Evolutionary conservation across 106 monocot species (phyloP).

Genomic region (Alisma plantagoaquatica): DNA sequence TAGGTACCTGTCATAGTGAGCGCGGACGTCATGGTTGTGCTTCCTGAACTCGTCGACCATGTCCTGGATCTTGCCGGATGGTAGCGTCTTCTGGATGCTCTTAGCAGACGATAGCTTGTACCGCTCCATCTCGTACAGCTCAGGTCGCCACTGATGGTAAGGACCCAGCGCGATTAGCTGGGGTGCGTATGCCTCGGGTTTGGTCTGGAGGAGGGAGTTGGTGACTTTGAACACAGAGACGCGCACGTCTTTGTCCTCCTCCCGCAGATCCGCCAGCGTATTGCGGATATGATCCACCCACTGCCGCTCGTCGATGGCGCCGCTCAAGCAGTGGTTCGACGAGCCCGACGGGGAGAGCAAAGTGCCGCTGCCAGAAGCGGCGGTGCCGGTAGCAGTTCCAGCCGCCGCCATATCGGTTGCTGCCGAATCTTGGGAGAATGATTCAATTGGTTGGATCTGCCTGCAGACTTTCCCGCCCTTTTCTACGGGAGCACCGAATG

Average conservation of each 20-base stretch:
- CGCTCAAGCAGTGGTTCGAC: no score
- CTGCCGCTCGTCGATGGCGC: slow-evolving; percentile 21
- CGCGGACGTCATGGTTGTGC: slow-evolving; percentile 22
- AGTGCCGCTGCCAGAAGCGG: no score
- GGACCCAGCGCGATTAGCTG: slow-evolving; percentile 67
- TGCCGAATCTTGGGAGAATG: no score
- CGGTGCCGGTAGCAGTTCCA: no score
- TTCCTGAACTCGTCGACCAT: slow-evolving; percentile 18
- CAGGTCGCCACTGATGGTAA: slow-evolving; percentile 47
- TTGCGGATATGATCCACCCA: slow-evolving; percentile 27
- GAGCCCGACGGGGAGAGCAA: no score
- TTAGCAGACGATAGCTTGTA: slow-evolving; percentile 54
- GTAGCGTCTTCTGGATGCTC: slow-evolving; percentile 13
- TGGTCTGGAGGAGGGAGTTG: slow-evolving; percentile 8
- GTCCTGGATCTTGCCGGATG: slow-evolving; percentile 14
- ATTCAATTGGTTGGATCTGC: no score
- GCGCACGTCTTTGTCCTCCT: slow-evolving; percentile 1
- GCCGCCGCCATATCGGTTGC: no score
- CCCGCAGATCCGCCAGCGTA: slow-evolving; percentile 11
- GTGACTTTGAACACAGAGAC: slow-evolving; percentile 47
- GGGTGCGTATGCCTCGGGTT: slow-evolving; percentile 38
- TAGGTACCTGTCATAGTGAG: slow-evolving; percentile 26
- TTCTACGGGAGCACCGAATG: no score
- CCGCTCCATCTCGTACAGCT: slow-evolving; percentile 55
- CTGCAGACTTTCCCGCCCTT: no score